Evolutionary conservation across 495 filamentous ascomycete species (phyloP).

Genomic region (Penicillium coprophilum): DNA sequence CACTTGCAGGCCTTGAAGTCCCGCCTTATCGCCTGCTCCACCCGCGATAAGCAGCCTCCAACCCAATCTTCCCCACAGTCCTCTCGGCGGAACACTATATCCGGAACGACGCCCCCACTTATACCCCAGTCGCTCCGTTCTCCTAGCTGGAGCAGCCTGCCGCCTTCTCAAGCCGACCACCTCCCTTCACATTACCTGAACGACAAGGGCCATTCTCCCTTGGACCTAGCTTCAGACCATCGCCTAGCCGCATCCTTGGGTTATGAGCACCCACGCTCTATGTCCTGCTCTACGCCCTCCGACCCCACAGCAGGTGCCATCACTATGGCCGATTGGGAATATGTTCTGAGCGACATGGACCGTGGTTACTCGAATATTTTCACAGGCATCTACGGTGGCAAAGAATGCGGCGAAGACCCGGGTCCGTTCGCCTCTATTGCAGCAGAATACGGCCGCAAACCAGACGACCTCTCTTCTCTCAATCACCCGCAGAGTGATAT

Average conservation of each 20-base stretch:
- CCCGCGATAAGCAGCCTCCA: conserved; percentile 20
- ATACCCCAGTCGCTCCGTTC: conserved; percentile 33
- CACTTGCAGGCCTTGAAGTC: conserved; percentile 44
- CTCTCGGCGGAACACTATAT: conserved; percentile 44
- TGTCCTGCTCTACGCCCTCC: conserved; percentile 37
- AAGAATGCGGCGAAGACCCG: conserved; percentile 50
- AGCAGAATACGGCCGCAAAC: conserved; percentile 39
- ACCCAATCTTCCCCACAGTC: conserved; percentile 26
- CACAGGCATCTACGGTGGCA: conserved; percentile 78
- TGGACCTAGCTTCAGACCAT: conserved; percentile 23
- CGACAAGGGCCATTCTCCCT: conserved; percentile 18
- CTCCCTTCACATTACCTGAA: conserved; percentile 20
- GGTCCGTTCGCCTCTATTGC: conserved; percentile 46
- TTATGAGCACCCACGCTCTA: conserved; percentile 28
- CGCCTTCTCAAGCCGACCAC: conserved; percentile 37
- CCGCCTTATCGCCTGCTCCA: conserved; percentile 29
- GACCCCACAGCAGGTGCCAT: conserved; percentile 38
- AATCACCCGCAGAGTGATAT: conserved; percentile 29
- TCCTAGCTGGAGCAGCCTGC: conserved; percentile 44
- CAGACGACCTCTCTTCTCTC: conserved; percentile 17
- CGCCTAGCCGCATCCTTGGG: conserved; percentile 23
- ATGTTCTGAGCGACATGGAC: conserved; percentile 73
- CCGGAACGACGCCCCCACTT: conserved; percentile 30
- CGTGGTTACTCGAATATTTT: conserved; percentile 76
- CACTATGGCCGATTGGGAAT: conserved; percentile 74